Base-by-base conservation (phyloP, 768 basidiomycete species). In the Lactarius psammicola region DNA sequence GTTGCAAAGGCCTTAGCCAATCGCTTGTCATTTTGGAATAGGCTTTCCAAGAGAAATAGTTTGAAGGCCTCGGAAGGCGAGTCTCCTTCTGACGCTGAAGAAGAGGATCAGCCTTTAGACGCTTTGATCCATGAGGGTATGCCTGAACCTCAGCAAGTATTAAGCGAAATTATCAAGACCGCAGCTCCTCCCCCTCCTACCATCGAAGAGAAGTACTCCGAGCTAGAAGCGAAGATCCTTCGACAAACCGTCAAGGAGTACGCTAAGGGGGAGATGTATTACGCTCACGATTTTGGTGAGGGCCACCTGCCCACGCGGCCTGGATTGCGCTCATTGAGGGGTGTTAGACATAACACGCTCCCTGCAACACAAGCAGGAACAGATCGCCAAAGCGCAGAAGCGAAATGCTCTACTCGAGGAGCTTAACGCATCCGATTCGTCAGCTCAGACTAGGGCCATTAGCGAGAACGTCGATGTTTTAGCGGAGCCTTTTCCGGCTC, bases 211-310 rank as follows among this genome's bases (percentile, higher is more conserved):
- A 84, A 80, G 71, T 83, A 89, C 69, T 80, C 82, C 2, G 90
- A 95, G 71, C 77, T 97, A 10, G 95, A 97, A 71, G 81, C 83
- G 34, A 94, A 94, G 75, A 88, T 96, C 54, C 77, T 96, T 13
- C 80, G 86, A 28, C 92, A 95, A 75, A 87, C 86, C 61, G 80
- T 93, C 34, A 81, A 84, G 60, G 88, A 92, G 70, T 93, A 87
- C 71, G 80, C 84, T 17, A 91, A 88, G 71, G 94, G 93, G 13
- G 89, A 86, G 55, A 96, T 97, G 92, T 95, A 90, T 75, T 96
- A 93, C 73, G 82, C 92, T 0, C 90, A 93, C 75, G 86, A 83
- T 65, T 94, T 94, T 70, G 95, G 94, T 90, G 75, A 64, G 80
- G 72, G 26, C 26, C 13, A 26, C 13, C 5, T 51, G 5, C 26